Conservation (phyloP, 495 filamentous ascomycete genomes). For the Daldinia caldariorum region DNA sequence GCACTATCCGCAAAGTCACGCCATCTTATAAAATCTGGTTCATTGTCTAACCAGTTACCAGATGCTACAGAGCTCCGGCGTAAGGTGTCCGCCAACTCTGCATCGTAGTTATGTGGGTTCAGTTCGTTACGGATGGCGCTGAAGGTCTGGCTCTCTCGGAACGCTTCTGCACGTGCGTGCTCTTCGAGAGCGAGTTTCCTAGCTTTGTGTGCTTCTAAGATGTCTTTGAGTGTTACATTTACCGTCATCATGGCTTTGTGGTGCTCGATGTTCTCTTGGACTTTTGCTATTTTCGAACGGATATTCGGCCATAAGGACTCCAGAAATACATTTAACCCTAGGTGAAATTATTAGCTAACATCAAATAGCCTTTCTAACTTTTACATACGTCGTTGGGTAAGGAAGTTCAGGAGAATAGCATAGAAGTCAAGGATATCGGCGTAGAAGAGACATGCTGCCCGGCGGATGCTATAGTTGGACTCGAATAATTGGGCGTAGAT, state of each 20-base stretch:
- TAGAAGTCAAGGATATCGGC: constrained; percentile 33
- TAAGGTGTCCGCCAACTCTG: constrained; percentile 4
- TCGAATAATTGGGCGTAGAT: constrained; percentile 26
- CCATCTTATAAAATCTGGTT: constrained; percentile 25
- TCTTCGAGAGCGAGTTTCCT: constrained; percentile 30
- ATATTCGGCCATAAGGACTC: constrained; percentile 34
- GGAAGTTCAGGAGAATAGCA: constrained; percentile 24
- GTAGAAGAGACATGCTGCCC: constrained; percentile 29
- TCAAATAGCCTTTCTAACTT: neutral
- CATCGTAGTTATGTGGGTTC: constrained; percentile 16
- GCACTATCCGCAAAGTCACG: constrained; percentile 12
- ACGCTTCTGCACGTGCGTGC: constrained; percentile 12
- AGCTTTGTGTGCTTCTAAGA: constrained; percentile 20
- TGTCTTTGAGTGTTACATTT: constrained; percentile 32
- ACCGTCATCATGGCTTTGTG: constrained; percentile 30
- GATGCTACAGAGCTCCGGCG: constrained; percentile 16
- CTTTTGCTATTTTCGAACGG: constrained; percentile 22
- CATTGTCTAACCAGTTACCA: constrained; percentile 27
- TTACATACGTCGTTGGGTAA: constrained; percentile 23
- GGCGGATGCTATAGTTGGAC: constrained; percentile 20
- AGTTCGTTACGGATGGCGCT: constrained; percentile 23
- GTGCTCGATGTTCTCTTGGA: constrained; percentile 30
- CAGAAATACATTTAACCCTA: constrained; percentile 24
- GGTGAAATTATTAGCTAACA: neutral
- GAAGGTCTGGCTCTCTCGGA: constrained; percentile 27